Evolutionary conservation across 2,329 filamentous ascomycete genomes (phyloP).

Genomic region (Aspergillus pseudoterreus): DNA sequence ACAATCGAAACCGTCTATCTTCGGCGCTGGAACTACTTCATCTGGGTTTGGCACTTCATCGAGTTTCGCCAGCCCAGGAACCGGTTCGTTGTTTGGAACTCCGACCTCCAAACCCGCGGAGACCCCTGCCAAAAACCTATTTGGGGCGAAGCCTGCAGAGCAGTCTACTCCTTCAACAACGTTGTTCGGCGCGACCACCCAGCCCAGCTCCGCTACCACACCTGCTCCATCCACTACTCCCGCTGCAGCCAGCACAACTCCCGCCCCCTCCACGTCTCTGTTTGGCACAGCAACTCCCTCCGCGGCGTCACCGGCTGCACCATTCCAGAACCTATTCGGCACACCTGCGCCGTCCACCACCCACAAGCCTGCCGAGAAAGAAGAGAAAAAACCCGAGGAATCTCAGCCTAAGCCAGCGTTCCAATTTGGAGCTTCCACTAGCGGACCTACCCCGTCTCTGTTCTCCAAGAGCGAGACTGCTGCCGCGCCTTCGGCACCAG

Average conservation of each 20-base stretch:
- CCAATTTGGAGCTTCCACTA: conserved; percentile 12
- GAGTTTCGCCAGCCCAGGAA: conserved; percentile 13
- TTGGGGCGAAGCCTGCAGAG: conserved; percentile 19
- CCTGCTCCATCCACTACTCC: conserved; percentile 13
- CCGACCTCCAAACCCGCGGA: conserved; percentile 15
- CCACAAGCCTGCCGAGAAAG: conserved; percentile 12
- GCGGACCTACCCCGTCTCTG: conserved; percentile 9
- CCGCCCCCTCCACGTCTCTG: conserved; percentile 14
- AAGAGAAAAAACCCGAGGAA: conserved; percentile 10
- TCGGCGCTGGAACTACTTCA: conserved; percentile 15
- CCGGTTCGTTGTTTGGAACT: conserved; percentile 15
- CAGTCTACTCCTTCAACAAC: conserved; percentile 16
- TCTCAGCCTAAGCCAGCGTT: conserved; percentile 12
- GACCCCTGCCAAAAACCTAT: conserved; percentile 19
- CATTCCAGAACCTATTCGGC: conserved; percentile 20
- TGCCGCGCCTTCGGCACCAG: conserved; percentile 7
- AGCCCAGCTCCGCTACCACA: conserved; percentile 13
- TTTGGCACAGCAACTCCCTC: conserved; percentile 14
- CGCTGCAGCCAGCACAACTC: conserved; percentile 8
- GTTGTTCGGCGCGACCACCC: conserved; percentile 28
- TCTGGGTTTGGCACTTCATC: conserved; percentile 17
- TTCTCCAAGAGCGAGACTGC: conserved; percentile 17
- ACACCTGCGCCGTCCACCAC: conserved; percentile 5
- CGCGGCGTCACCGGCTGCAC: conserved; percentile 11
- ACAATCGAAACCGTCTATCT: conserved; percentile 16